Conservation (phyloP, 352 stramenopile species). For the Phytophthora melonis region DNA sequence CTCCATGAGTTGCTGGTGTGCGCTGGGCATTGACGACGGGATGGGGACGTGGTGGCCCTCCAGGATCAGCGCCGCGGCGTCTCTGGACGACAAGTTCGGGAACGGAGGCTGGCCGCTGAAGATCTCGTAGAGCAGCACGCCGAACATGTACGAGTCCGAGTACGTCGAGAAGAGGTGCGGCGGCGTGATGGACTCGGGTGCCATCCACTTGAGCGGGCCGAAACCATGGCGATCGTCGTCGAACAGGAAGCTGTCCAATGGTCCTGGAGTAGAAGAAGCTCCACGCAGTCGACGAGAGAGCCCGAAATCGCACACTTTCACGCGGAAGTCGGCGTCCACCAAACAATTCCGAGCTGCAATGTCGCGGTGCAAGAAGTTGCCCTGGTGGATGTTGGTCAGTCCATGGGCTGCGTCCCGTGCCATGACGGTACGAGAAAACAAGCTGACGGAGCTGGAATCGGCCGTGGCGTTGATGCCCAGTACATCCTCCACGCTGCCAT, state of each 20-base stretch:
- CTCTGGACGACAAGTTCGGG: conserved; percentile 55
- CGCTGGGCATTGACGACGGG: conserved; percentile 41
- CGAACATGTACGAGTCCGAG: conserved; percentile 84
- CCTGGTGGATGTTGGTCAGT: conserved; percentile 72
- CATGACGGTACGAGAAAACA: conserved; percentile 76
- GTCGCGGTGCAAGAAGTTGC: conserved; percentile 69
- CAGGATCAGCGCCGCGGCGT: conserved; percentile 65
- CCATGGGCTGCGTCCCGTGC: conserved; percentile 72
- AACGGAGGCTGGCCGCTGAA: conserved; percentile 73
- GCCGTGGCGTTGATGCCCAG: conserved; percentile 20
- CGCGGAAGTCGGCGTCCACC: conserved; percentile 64
- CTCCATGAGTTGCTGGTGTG: conserved; percentile 65
- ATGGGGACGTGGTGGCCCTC: conserved; percentile 78
- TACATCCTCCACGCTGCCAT: conserved; percentile 71
- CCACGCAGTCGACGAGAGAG: conserved; percentile 53
- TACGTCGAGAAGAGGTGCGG: conserved; percentile 76
- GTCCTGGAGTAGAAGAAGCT: conserved; percentile 5
- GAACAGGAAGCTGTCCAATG: conserved; percentile 45
- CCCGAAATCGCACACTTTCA: conserved; percentile 82
- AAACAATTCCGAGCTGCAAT: conserved; percentile 79
- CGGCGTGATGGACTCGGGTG: conserved; percentile 69
- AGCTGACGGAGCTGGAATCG: conserved; percentile 29
- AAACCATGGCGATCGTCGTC: conserved; percentile 69
- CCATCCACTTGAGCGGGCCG: conserved; percentile 81
- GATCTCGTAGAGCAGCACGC: conserved; percentile 79